These are phyloP conservation scores for Solanum clarkiae DNA, from an alignment of 257 asterid genomes.

Conservation along the genomic window DNA sequence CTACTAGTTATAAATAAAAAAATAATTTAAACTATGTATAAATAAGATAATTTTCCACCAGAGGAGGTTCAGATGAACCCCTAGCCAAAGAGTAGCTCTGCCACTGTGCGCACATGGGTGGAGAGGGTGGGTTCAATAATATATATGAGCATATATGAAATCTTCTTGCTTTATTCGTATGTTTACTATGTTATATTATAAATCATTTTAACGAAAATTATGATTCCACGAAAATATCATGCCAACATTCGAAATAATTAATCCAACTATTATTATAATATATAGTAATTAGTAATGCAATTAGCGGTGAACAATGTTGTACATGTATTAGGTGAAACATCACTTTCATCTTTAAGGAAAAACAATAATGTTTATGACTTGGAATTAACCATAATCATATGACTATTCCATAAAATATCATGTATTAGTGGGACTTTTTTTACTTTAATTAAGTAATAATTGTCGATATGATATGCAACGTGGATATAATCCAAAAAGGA, in stretches of 20 bases:
- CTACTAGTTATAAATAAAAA: too few relatives aligned
- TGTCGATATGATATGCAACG: neutral
- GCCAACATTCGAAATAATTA: neutral
- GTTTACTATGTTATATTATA: too few relatives aligned
- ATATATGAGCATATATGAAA: too few relatives aligned
- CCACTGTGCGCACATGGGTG: too few relatives aligned
- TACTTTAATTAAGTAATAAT: neutral
- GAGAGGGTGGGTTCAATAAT: too few relatives aligned
- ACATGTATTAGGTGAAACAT: neutral
- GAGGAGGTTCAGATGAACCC: too few relatives aligned
- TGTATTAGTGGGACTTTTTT: neutral
- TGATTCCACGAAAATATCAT: neutral
- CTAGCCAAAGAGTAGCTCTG: too few relatives aligned
- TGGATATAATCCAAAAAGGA: neutral
- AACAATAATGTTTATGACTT: neutral
- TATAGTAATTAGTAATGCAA: neutral
- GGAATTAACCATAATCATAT: neutral
- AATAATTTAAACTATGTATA: too few relatives aligned
- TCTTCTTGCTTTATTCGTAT: too few relatives aligned
- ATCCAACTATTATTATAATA: neutral
- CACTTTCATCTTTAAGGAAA: neutral
- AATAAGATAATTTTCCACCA: too few relatives aligned
- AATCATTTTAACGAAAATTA: neutral
- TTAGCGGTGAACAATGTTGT: neutral
- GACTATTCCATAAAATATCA: neutral